Base-by-base conservation (phyloP, 2,329 filamentous ascomycete genomes). In the Alternaria sp. region DNA sequence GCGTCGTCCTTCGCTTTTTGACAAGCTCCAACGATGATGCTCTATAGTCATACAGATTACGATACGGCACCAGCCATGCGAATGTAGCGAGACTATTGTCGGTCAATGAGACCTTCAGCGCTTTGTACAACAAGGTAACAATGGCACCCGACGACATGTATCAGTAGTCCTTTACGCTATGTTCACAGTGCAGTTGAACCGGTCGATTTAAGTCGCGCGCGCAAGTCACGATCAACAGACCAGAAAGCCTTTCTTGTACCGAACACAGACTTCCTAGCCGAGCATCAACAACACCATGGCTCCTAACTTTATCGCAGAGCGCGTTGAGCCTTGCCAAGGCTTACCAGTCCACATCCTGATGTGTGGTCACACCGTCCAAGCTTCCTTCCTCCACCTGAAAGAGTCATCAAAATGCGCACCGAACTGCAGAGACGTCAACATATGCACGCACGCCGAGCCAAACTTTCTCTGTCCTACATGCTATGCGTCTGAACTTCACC, bases 381-480 rank as follows among this genome's bases (percentile, higher is more conserved):
- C 28, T 2, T 45, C 32, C 13, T 49, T 54, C 6, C n/a, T 59
- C 8, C 23, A 47, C 13, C 28, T 19, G 13, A 36, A 5, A 19
- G 10, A 17, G 8, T 53, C 54, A 3, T 59, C 59, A 7, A 52
- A 26, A 32, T 62, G 55, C 40, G 55, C 59, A 7, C 55, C 59
- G 15, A 62, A 62, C 30, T 62, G 59, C 19, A 19, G 40, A 26
- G 6, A 3, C 9, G 43, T 54, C 13, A 13, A 30, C 30, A 12
- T 58, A 15, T n/a, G 15, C 23, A 49, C 59, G 4, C 10, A 15
- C 2, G 30, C 28, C 6, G 47, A 62, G 21, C 55, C 49, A 4
- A 32, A 10, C 8, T 62, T 62, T 7, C 47, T 62, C 15, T 62
- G 55, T 12, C 47, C 59, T 4, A 40, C 30, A 23, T 59, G 55